phyloP scores from a whole-genome alignment of 2,329 filamentous ascomycete species.

The Gnomoniopsis smithogilvyi region DNA sequence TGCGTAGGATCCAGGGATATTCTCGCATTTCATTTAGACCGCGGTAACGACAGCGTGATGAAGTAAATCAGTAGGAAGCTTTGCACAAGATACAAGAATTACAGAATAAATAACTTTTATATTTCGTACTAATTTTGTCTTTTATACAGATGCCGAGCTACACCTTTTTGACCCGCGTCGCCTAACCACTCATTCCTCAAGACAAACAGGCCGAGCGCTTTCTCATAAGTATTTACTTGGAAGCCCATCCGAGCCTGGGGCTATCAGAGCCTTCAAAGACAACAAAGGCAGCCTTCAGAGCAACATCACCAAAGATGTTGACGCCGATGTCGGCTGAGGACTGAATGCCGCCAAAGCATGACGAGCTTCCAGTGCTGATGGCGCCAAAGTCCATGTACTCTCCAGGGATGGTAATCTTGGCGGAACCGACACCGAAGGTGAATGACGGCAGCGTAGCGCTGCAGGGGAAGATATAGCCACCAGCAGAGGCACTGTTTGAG shows the following conservation, averaged over 20 bases:
- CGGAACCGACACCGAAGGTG: slow-evolving; percentile 19
- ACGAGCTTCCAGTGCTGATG: slow-evolving; percentile 9
- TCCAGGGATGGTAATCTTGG: slow-evolving; percentile 19
- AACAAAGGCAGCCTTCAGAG: slow-evolving; percentile 25
- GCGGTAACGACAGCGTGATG: no score
- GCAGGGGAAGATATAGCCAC: slow-evolving; percentile 21
- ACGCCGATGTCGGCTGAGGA: slow-evolving; percentile 20
- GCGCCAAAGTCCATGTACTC: slow-evolving; percentile 20
- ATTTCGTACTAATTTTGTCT: no score
- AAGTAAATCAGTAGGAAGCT: no score
- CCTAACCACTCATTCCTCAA: background rate
- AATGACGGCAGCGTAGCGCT: slow-evolving; percentile 18
- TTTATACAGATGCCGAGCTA: no score
- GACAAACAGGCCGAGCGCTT: background rate
- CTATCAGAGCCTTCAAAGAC: slow-evolving; percentile 23
- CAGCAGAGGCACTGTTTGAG: slow-evolving; percentile 23
- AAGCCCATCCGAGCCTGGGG: slow-evolving; percentile 22
- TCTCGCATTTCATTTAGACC: no score
- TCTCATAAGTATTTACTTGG: slow-evolving; percentile 13
- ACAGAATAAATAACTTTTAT: no score
- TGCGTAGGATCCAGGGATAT: no score
- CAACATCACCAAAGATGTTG: slow-evolving; percentile 25
- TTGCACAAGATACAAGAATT: no score
- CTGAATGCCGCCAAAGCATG: slow-evolving; percentile 21
- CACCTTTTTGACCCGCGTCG: no score